Percentiles rank a stretch among this genome's conserved stretches.
Evolutionary conservation across 1,139 yeast species (phyloP).

Genomic region (Blastobotrys illinoisensis): DNA sequence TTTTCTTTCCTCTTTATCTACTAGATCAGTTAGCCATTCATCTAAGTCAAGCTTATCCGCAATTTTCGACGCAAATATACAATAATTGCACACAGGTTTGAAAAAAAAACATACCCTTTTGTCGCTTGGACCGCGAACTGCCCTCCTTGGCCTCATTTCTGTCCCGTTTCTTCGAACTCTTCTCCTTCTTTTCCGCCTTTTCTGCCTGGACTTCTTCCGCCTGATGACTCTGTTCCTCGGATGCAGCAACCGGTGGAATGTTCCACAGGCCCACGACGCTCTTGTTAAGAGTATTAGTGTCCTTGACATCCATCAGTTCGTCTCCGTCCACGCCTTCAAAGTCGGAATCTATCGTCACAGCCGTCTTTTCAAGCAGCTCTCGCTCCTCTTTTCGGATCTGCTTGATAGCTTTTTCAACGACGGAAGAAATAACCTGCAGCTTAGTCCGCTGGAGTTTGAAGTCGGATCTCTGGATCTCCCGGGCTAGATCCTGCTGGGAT

Average conservation of each 20-base stretch:
- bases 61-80: no score
- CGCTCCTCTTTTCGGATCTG: constrained; percentile 38
- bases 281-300: constrained; percentile 61
- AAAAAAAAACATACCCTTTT: constrained; percentile 35
- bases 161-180: constrained; percentile 22
- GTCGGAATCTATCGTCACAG: constrained; percentile 35
- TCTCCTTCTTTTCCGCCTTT: constrained; percentile 22
- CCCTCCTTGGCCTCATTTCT: constrained; percentile 31
- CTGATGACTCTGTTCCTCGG: constrained; percentile 13
- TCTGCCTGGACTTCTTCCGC: constrained; percentile 15
- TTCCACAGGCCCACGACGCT: constrained; percentile 72
- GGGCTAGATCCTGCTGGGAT: not conserved
- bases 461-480: constrained; percentile 7
- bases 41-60: no score
- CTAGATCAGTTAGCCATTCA: not conserved
- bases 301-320: constrained; percentile 51
- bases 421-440: constrained; percentile 49
- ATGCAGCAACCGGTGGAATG: constrained; percentile 13
- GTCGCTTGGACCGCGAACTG: constrained; percentile 19
- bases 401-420: constrained; percentile 50
- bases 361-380: constrained; percentile 27
- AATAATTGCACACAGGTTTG: no score
- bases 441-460: constrained; percentile 54
- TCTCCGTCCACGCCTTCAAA: constrained; percentile 40
- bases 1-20: constrained; percentile 18